These are phyloP conservation scores for Fulvia fulva DNA, from an alignment of 2,329 filamentous ascomycete genomes.

Conservation along the genomic window DNA sequence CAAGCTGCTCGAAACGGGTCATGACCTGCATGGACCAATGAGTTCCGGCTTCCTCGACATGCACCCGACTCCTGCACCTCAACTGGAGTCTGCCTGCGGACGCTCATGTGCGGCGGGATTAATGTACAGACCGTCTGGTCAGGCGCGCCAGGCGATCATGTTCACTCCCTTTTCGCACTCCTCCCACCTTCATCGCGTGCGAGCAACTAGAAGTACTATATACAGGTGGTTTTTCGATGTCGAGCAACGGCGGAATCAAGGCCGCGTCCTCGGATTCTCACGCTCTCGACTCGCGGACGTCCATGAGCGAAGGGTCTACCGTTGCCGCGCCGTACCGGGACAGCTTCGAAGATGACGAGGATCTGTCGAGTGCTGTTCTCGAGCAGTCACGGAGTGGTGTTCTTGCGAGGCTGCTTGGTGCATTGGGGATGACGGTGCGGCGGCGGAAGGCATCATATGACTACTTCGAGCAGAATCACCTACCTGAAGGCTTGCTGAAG, in stretches of 20 bases:
- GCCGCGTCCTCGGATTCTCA: neutral
- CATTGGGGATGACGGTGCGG: conserved; percentile 2
- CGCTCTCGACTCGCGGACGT: conserved; percentile 1
- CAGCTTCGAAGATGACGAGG: conserved; percentile 7
- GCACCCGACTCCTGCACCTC: too few species aligned
- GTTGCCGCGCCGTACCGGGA: conserved; percentile 3
- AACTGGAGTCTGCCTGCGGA: too few species aligned
- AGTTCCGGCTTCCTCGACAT: too few species aligned
- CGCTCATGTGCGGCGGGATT: too few species aligned
- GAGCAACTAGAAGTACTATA: neutral
- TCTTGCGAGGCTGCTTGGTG: neutral
- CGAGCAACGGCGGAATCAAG: conserved; percentile 5
- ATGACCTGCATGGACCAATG: too few species aligned
- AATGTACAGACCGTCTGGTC: too few species aligned
- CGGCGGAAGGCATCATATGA: conserved; percentile 5
- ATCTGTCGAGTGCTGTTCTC: neutral
- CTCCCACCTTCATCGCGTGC: neutral
- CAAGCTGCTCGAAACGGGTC: too few species aligned
- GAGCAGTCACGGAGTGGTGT: neutral
- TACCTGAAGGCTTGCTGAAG: conserved; percentile 12
- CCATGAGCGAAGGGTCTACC: conserved; percentile 1
- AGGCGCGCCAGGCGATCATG: neutral
- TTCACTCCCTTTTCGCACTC: neutral
- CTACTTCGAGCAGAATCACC: conserved; percentile 6
- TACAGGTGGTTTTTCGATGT: neutral